Conservation (phyloP, 495 filamentous ascomycete genomes). For the Chaetomidium leptoderma region DNA sequence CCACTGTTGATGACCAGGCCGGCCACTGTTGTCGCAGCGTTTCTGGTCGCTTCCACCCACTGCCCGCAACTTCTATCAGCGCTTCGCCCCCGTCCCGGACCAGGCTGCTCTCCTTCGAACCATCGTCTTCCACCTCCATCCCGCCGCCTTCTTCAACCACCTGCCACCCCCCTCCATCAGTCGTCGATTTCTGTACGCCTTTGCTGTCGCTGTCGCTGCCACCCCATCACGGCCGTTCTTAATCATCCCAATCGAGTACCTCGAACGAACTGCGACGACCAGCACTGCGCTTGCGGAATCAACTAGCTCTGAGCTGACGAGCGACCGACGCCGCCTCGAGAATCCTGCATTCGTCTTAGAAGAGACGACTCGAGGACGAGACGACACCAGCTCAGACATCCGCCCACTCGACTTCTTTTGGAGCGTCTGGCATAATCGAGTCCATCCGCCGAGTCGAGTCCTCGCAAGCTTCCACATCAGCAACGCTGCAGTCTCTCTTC, state of each 20-base stretch:
- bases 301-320: conserved; percentile 20
- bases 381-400: conserved; percentile 14
- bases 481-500: neutral
- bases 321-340: neutral
- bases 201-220: conserved; percentile 28
- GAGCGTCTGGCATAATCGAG: neutral
- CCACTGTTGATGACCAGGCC: conserved; percentile 28
- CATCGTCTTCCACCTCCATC: conserved; percentile 2
- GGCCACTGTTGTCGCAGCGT: conserved; percentile 25
- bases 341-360: neutral
- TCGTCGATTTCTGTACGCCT: conserved; percentile 32
- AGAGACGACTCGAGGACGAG: no score
- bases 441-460: conserved; percentile 3
- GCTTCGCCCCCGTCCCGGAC: conserved; percentile 24
- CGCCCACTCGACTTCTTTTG: conserved; percentile 8
- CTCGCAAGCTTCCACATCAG: conserved; percentile 9
- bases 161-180: conserved; percentile 1
- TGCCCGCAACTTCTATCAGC: conserved; percentile 33
- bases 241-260: neutral
- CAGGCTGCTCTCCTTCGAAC: conserved; percentile 9
- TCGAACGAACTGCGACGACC: conserved; percentile 14
- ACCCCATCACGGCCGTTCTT: conserved; percentile 25
- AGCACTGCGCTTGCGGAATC: conserved; percentile 17
- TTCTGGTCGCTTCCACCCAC: conserved; percentile 35
- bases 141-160: conserved; percentile 6